phyloP scores from a whole-genome alignment of 768 basidiomycete genomes.

The Chalciporus pseudorubinellus region DNA sequence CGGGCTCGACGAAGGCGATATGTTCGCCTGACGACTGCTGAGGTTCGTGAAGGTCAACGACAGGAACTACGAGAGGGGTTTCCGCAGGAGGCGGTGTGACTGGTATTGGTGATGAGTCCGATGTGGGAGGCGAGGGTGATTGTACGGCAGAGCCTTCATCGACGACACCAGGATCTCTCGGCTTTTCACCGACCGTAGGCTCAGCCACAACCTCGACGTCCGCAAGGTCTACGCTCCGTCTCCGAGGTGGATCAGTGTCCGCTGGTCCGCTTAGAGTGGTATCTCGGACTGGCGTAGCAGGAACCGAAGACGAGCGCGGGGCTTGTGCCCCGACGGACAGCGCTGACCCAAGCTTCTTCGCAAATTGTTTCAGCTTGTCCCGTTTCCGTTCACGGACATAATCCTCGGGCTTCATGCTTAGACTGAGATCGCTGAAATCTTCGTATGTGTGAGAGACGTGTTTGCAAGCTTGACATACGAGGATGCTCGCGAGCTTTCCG shows the following conservation, averaged over 20 bases:
- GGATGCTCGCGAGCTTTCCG: conserved; percentile 83
- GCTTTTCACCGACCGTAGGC: conserved; percentile 3
- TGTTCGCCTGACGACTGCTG: conserved; percentile 26
- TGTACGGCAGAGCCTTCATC: conserved; percentile 5
- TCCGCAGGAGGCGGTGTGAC: conserved; percentile 16
- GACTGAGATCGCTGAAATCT: conserved; percentile 90
- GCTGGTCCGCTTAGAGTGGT: conserved; percentile 32
- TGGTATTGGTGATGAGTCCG: conserved; percentile 11
- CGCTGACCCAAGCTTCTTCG: conserved; percentile 50
- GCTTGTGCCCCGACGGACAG: conserved; percentile 29
- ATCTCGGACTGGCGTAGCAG: conserved; percentile 38
- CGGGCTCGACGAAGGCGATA: conserved; percentile 36
- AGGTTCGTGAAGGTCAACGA: conserved; percentile 4
- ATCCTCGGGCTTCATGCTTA: conserved; percentile 84
- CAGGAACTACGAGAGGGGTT: conserved; percentile 4
- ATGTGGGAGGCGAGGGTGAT: neutral
- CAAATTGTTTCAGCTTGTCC: conserved; percentile 72
- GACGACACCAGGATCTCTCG: neutral
- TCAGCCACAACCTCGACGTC: conserved; percentile 32
- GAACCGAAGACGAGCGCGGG: conserved; percentile 59
- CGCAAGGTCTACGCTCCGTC: conserved; percentile 32
- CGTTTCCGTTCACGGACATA: conserved; percentile 71
- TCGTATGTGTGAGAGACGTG: conserved; percentile 87
- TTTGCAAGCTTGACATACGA: conserved; percentile 94
- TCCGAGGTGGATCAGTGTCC: conserved; percentile 25